These are phyloP conservation scores for Oxyria digyna DNA, from an alignment of 148 eudicot species.

Conservation along the genomic window DNA sequence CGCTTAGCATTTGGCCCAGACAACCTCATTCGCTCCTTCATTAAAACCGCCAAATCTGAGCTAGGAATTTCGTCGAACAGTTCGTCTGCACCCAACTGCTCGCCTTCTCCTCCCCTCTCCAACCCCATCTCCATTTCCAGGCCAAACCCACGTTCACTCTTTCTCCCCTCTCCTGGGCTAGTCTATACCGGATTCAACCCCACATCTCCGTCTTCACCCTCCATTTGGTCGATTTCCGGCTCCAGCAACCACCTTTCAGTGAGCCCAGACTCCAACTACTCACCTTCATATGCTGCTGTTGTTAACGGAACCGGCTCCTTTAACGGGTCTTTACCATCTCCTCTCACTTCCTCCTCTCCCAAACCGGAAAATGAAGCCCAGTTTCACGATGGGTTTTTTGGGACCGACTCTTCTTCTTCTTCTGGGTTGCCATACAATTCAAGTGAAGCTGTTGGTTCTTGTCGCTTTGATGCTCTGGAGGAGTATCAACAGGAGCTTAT, in stretches of 20 bases:
- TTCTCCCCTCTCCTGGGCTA: conserved; percentile 31
- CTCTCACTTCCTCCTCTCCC: conserved; percentile 13
- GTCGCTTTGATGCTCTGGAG: conserved; percentile 38
- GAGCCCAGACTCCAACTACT: conserved; percentile 27
- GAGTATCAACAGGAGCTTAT: conserved; percentile 33
- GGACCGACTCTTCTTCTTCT: conserved; percentile 34
- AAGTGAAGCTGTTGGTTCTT: conserved; percentile 24
- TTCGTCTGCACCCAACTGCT: conserved; percentile 22
- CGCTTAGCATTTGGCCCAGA: conserved; percentile 60
- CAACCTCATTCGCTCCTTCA: conserved; percentile 22
- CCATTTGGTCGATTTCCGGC: conserved; percentile 34
- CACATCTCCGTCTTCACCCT: conserved; percentile 40
- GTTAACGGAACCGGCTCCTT: conserved; percentile 24
- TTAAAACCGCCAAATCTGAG: conserved; percentile 37
- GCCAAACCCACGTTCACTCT: conserved; percentile 35
- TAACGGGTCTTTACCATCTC: conserved; percentile 22
- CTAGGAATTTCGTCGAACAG: conserved; percentile 36
- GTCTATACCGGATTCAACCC: conserved; percentile 39
- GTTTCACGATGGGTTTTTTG: conserved; percentile 44
- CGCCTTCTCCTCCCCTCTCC: conserved; percentile 15
- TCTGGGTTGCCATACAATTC: conserved; percentile 31
- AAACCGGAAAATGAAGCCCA: conserved; percentile 8
- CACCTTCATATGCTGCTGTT: conserved; percentile 43
- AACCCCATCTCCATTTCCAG: conserved; percentile 34
- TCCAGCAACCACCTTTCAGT: conserved; percentile 22